A percentile compares a stretch with the other conserved stretches of the same genome.
Evolutionary conservation across 202 grass and related monocot species (phyloP).

Genomic region (Digitaria exilis): DNA sequence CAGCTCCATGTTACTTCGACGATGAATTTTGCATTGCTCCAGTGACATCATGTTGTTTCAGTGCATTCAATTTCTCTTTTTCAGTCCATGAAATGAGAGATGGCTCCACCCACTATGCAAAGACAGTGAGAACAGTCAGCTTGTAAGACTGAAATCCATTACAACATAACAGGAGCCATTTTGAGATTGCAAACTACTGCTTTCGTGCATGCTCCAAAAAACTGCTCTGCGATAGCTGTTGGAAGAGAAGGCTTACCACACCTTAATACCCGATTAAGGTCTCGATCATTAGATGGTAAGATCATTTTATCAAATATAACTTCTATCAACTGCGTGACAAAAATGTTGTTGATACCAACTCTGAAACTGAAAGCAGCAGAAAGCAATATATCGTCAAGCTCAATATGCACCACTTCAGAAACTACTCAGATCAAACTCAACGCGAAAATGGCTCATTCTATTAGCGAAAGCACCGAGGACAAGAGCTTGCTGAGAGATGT

Average conservation of each 20-base stretch:
- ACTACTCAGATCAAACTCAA: slow-evolving; percentile 66
- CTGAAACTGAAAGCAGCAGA: slow-evolving; percentile 32
- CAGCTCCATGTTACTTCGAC: background rate
- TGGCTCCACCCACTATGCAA: too few relatives aligned
- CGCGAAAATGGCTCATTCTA: slow-evolving; percentile 44
- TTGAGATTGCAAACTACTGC: slow-evolving; percentile 73
- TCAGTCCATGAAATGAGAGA: slow-evolving; percentile 66
- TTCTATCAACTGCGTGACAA: background rate
- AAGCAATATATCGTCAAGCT: slow-evolving; percentile 52
- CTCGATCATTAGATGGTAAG: slow-evolving; percentile 59
- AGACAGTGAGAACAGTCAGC: too few relatives aligned
- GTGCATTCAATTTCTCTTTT: background rate
- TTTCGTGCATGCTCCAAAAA: slow-evolving; percentile 68
- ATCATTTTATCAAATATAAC: background rate
- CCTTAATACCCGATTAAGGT: slow-evolving; percentile 35
- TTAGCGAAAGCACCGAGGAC: slow-evolving; percentile 35
- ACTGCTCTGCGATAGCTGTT: slow-evolving; percentile 70
- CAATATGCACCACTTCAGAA: slow-evolving; percentile 69
- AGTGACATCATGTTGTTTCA: background rate
- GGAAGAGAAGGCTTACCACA: slow-evolving; percentile 46
- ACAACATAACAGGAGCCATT: slow-evolving; percentile 53
- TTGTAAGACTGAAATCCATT: slow-evolving; percentile 34
- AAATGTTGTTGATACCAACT: slow-evolving; percentile 18
- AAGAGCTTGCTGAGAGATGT: slow-evolving; percentile 78
- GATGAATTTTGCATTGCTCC: background rate